Evolutionary conservation across 2,329 filamentous ascomycete genomes (phyloP).

Genomic region (Diaporthe ampelina): DNA sequence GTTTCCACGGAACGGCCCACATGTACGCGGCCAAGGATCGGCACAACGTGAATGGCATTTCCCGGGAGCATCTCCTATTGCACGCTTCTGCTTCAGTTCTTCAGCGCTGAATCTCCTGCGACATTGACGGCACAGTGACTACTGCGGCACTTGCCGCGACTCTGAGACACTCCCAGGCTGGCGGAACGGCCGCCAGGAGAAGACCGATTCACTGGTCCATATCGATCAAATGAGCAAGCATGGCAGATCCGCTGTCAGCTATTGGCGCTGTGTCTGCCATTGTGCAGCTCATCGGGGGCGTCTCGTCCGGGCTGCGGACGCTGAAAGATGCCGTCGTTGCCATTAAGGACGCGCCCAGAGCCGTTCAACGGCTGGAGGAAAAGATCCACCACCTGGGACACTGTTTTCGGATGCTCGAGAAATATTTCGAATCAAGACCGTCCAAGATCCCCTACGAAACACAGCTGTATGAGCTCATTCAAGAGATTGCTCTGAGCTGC

Average conservation of each 20-base stretch:
- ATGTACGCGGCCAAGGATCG: slow-evolving; percentile 8
- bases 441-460: slow-evolving; percentile 10
- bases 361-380: slow-evolving; percentile 1
- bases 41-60: slow-evolving; percentile 10
- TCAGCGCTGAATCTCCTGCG: background rate
- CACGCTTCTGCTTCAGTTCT: background rate
- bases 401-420: slow-evolving; percentile 9
- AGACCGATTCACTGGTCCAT: no score
- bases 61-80: slow-evolving; percentile 2
- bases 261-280: slow-evolving; percentile 18
- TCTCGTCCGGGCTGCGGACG: slow-evolving; percentile 8
- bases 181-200: background rate
- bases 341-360: slow-evolving; percentile 13
- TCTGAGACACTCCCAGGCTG: background rate
- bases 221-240: background rate
- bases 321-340: slow-evolving; percentile 22
- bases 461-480: slow-evolving; percentile 27
- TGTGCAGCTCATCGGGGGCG: slow-evolving; percentile 29
- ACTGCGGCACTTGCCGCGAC: background rate
- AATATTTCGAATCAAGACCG: slow-evolving; percentile 15
- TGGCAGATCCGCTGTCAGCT: slow-evolving; percentile 6
- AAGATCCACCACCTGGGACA: background rate
- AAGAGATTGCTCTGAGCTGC: slow-evolving; percentile 27
- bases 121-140: background rate
- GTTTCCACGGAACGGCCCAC: slow-evolving; percentile 16